phyloP scores from a whole-genome alignment of 257 asterid species.

The Dorcoceras hygrometricum region DNA sequence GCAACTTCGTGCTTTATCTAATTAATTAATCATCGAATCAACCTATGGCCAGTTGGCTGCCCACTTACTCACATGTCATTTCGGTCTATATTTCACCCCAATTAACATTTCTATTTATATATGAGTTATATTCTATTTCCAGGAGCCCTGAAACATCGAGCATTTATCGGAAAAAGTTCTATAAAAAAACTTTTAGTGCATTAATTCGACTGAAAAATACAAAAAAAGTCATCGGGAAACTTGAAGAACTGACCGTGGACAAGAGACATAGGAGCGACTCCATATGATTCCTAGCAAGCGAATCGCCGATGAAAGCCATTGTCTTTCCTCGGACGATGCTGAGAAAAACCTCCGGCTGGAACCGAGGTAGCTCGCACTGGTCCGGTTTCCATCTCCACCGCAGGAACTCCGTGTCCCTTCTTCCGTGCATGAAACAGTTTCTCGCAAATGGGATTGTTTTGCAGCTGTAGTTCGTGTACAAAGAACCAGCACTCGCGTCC shows the following conservation, averaged over 20 bases:
- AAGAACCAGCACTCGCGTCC: background rate
- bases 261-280: conserved; percentile 1
- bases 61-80: too few relatives aligned
- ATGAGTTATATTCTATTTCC: too few relatives aligned
- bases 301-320: background rate
- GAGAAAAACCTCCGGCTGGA: conserved; percentile 28
- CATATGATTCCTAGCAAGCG: background rate
- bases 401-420: conserved; percentile 29
- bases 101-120: too few relatives aligned
- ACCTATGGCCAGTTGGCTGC: too few relatives aligned
- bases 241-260: conserved; percentile 8
- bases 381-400: conserved; percentile 45
- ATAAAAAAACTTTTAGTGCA: too few relatives aligned
- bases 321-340: background rate
- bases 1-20: too few relatives aligned
- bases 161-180: too few relatives aligned
- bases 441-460: background rate
- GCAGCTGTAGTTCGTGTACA: background rate
- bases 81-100: too few relatives aligned
- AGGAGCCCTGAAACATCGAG: too few relatives aligned
- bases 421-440: conserved; percentile 37
- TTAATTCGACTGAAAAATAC: too few relatives aligned
- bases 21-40: too few relatives aligned
- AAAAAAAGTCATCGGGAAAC: too few relatives aligned
- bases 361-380: conserved; percentile 32